These are phyloP conservation scores for Plasmopara halstedii DNA, from an alignment of 352 stramenopile species.

Conservation along the genomic window DNA sequence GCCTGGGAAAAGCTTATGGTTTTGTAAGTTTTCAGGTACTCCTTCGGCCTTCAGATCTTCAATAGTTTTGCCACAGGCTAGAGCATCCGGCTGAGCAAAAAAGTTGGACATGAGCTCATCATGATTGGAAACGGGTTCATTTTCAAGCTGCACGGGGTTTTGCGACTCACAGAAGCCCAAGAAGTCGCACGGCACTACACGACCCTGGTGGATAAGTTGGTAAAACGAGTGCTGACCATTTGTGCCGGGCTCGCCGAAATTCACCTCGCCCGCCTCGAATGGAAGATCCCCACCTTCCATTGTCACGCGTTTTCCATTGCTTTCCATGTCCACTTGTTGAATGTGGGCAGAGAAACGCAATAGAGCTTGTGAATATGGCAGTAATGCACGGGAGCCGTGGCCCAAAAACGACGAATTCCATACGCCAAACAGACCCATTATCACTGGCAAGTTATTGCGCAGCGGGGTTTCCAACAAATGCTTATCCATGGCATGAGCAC, in stretches of 20 bases:
- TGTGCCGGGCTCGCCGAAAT: conserved; percentile 97
- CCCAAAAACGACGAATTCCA: conserved; percentile 99
- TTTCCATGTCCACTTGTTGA: conserved; percentile 99
- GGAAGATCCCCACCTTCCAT: conserved; percentile 90
- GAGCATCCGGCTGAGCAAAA: conserved; percentile 97
- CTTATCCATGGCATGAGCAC: conserved; percentile 96
- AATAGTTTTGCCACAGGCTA: conserved; percentile 94
- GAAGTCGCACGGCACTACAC: conserved; percentile 97
- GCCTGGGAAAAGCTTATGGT: conserved; percentile 96
- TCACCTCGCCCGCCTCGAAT: conserved; percentile 93
- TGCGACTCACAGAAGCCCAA: conserved; percentile 97
- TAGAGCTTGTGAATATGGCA: conserved; percentile 92
- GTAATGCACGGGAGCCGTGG: conserved; percentile 86
- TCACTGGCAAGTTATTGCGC: conserved; percentile 93
- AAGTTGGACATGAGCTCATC: conserved; percentile 99
- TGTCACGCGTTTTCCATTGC: conserved; percentile 97
- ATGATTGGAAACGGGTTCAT: conserved; percentile 93
- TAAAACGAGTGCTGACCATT: conserved; percentile 99
- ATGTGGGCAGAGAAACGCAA: conserved; percentile 95
- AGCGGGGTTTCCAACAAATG: conserved; percentile 94
- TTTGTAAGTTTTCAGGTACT: conserved; percentile 87
- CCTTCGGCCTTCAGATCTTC: conserved; percentile 90
- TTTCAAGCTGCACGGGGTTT: conserved; percentile 61
- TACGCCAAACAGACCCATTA: conserved; percentile 95
- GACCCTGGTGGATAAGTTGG: conserved; percentile 98